Percentiles rank a stretch among this genome's conserved stretches.
Conservation (phyloP, 495 filamentous ascomycete species). For the Talaromyces stipitatus region DNA sequence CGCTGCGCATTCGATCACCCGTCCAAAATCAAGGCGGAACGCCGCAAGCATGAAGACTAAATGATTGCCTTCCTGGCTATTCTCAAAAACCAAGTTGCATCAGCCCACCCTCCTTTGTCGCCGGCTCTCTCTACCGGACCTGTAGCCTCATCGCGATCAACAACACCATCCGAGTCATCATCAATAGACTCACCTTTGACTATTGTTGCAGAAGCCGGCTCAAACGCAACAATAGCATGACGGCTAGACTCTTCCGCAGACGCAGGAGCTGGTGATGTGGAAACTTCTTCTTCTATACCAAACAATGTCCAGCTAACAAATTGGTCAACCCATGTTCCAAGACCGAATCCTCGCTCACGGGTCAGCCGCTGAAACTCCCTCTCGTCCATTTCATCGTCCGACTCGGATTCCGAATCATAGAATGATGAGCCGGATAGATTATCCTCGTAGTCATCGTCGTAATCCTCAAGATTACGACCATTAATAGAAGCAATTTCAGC, state of each 20-base stretch:
- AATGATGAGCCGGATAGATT: slow-evolving; percentile 3
- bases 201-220: neutral
- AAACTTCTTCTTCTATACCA: slow-evolving; percentile 50
- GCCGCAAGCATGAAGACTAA: neutral
- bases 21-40: too few species aligned
- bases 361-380: slow-evolving; percentile 36
- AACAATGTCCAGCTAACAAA: slow-evolving; percentile 73
- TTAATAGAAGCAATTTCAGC: slow-evolving; percentile 35
- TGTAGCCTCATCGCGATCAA: slow-evolving; percentile 24
- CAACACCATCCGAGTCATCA: slow-evolving; percentile 37
- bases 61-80: slow-evolving; percentile 67
- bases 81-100: slow-evolving; percentile 77
- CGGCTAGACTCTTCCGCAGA: neutral
- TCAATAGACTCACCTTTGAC: slow-evolving; percentile 29
- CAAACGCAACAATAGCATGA: neutral
- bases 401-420: slow-evolving; percentile 13
- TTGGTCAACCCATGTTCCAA: slow-evolving; percentile 70
- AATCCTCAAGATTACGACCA: slow-evolving; percentile 9
- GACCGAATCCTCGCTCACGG: slow-evolving; percentile 52
- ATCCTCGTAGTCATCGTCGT: slow-evolving; percentile 3
- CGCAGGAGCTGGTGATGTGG: neutral
- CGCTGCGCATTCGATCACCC: too few species aligned
- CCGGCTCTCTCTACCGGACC: slow-evolving; percentile 30
- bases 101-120: slow-evolving; percentile 62
- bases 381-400: slow-evolving; percentile 37